A percentile compares a stretch with the other conserved stretches of the same genome.
phyloP scores from a whole-genome alignment of 371 early-diverging fungal species.

The Fennellomyces sp. region DNA sequence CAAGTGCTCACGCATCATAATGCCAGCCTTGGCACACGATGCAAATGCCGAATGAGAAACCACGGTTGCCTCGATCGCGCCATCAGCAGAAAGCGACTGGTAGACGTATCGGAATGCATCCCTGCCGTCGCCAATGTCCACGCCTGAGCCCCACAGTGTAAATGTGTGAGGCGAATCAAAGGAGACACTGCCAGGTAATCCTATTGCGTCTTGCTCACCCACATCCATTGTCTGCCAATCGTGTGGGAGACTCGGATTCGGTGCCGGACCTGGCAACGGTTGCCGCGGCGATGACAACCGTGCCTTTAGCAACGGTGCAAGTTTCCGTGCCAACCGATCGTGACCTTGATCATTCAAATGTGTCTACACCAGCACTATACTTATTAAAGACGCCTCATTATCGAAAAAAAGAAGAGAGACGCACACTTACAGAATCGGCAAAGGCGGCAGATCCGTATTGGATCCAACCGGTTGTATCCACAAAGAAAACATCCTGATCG shows the following conservation, averaged over 20 bases:
- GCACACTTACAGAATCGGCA: constrained; percentile 25
- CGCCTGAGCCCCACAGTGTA: constrained; percentile 51
- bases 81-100: constrained; percentile 29
- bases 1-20: constrained; percentile 51
- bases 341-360: constrained; percentile 45
- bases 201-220: constrained; percentile 36
- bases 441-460: constrained; percentile 34
- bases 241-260: constrained; percentile 45
- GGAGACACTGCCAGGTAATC: constrained; percentile 46
- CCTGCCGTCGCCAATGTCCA: constrained; percentile 29
- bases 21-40: constrained; percentile 49
- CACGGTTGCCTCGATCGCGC: constrained; percentile 30
- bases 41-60: constrained; percentile 48
- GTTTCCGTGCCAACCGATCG: constrained; percentile 30
- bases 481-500: constrained; percentile 36
- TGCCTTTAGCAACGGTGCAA: constrained; percentile 34
- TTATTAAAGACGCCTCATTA: background rate
- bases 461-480: constrained; percentile 48
- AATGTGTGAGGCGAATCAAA: constrained; percentile 43
- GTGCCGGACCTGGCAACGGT: constrained; percentile 41
- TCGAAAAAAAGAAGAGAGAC: background rate
- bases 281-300: constrained; percentile 31
- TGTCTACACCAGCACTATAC: no score
- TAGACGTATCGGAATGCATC: constrained; percentile 51
- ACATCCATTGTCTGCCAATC: constrained; percentile 54